Evolutionary conservation across 441 rosid genomes (phyloP).

Genomic region (Populus trichocarpa): DNA sequence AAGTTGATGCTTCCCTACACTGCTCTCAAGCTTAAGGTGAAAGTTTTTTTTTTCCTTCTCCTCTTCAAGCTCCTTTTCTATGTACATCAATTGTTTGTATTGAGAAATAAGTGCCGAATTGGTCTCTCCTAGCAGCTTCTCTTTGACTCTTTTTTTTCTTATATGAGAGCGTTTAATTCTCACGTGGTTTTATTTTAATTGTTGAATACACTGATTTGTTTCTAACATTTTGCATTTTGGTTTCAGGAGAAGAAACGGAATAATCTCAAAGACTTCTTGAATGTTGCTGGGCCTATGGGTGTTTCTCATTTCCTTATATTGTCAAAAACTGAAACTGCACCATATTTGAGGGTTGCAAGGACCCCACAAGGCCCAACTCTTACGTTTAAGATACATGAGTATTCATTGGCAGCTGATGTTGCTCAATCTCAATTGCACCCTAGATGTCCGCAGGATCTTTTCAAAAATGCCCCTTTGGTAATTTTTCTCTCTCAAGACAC

Average conservation of each 20-base stretch:
- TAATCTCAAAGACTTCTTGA: slow-evolving; percentile 71
- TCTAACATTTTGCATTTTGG: neutral
- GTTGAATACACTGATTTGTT: neutral
- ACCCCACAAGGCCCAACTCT: slow-evolving; percentile 81
- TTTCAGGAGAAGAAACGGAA: slow-evolving; percentile 86
- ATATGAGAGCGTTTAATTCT: neutral
- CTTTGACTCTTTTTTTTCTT: too few species aligned
- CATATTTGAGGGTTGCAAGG: slow-evolving; percentile 69
- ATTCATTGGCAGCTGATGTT: slow-evolving; percentile 67
- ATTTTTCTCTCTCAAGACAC: neutral
- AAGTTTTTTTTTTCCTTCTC: neutral
- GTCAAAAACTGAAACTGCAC: slow-evolving; percentile 62
- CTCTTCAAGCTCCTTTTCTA: neutral
- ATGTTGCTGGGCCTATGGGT: slow-evolving; percentile 96
- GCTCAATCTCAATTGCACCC: slow-evolving; percentile 82
- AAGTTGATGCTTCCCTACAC: slow-evolving; percentile 93
- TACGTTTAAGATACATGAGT: slow-evolving; percentile 77
- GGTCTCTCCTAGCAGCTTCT: neutral
- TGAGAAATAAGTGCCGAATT: neutral
- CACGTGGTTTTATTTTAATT: neutral
- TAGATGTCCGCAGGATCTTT: slow-evolving; percentile 88
- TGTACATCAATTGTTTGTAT: neutral
- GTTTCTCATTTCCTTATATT: slow-evolving; percentile 84
- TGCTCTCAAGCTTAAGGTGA: slow-evolving; percentile 81
- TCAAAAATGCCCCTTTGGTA: slow-evolving; percentile 86